These are phyloP conservation scores for Picochlorum sp. DNA, from an alignment of 139 green algal species.

Conservation along the genomic window DNA sequence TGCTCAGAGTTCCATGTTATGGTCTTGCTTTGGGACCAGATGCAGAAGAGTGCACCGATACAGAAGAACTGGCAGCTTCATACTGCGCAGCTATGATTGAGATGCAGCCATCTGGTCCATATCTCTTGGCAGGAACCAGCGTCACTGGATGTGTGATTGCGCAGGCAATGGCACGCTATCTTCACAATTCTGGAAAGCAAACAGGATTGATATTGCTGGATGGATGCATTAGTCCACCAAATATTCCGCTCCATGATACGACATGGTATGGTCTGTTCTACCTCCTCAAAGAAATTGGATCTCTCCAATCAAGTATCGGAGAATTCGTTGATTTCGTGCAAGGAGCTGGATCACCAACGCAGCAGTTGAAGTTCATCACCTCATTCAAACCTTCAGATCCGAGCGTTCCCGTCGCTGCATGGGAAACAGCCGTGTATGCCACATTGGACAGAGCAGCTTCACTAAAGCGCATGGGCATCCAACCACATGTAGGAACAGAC, in stretches of 20 bases:
- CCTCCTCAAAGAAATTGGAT: slow-evolving; percentile 38
- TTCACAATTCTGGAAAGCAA: slow-evolving; percentile 21
- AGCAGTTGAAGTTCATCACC: slow-evolving; percentile 34
- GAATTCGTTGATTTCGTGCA: slow-evolving; percentile 41
- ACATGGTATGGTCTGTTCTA: slow-evolving; percentile 46
- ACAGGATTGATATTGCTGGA: slow-evolving; percentile 57
- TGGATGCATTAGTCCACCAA: slow-evolving; percentile 31
- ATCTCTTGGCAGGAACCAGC: slow-evolving; percentile 42
- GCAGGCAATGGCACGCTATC: slow-evolving; percentile 25
- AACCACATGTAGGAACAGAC: neutral
- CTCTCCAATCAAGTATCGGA: slow-evolving; percentile 27
- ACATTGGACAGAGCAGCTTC: slow-evolving; percentile 27
- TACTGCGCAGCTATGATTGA: slow-evolving; percentile 27
- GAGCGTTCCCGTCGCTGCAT: slow-evolving; percentile 25
- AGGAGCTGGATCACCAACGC: slow-evolving; percentile 12
- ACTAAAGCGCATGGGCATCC: slow-evolving; percentile 16
- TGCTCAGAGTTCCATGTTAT: slow-evolving; percentile 26
- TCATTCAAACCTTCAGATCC: slow-evolving; percentile 26
- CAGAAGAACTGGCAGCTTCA: slow-evolving; percentile 19
- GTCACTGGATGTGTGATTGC: slow-evolving; percentile 41
- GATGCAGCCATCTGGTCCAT: slow-evolving; percentile 48
- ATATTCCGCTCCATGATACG: slow-evolving; percentile 28
- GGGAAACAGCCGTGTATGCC: slow-evolving; percentile 35
- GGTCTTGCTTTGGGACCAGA: slow-evolving; percentile 25
- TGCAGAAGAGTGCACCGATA: slow-evolving; percentile 9